Conservation (phyloP, 2,329 filamentous ascomycete genomes). For the Trichoderma arundinaceum region DNA sequence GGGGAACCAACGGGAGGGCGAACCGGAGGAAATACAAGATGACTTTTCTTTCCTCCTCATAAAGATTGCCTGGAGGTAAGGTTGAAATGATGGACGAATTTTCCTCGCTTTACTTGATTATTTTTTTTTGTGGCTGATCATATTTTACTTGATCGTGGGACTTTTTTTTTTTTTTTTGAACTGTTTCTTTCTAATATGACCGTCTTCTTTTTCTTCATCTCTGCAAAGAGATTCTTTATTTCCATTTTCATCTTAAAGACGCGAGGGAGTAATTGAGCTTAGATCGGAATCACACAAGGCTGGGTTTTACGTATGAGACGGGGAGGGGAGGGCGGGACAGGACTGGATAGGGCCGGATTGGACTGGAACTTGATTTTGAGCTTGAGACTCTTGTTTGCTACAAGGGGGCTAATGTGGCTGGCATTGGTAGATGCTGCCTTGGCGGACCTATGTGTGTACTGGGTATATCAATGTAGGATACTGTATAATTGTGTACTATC, state of each 20-base stretch:
- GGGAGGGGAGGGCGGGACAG: background rate
- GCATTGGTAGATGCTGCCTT: background rate
- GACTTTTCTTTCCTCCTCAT: background rate
- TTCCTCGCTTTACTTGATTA: background rate
- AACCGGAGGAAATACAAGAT: background rate
- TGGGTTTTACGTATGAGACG: background rate
- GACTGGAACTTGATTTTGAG: background rate
- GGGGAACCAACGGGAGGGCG: background rate
- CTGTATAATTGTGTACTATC: constrained; percentile 13
- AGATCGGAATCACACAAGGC: background rate
- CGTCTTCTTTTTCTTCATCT: background rate
- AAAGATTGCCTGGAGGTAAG: background rate
- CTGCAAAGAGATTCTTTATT: background rate
- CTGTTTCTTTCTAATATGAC: background rate
- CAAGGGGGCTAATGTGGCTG: background rate
- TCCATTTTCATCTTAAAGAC: background rate
- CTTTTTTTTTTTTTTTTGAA: background rate
- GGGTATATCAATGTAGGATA: constrained; percentile 5
- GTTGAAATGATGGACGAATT: background rate
- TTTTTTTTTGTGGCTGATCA: background rate
- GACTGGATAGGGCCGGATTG: background rate
- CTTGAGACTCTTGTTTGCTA: background rate
- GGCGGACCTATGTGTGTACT: background rate
- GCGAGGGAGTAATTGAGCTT: background rate
- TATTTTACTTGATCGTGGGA: too few species aligned